Base-by-base conservation (phyloP, 345 rosid genomes). In the Euphorbia lathyris region DNA sequence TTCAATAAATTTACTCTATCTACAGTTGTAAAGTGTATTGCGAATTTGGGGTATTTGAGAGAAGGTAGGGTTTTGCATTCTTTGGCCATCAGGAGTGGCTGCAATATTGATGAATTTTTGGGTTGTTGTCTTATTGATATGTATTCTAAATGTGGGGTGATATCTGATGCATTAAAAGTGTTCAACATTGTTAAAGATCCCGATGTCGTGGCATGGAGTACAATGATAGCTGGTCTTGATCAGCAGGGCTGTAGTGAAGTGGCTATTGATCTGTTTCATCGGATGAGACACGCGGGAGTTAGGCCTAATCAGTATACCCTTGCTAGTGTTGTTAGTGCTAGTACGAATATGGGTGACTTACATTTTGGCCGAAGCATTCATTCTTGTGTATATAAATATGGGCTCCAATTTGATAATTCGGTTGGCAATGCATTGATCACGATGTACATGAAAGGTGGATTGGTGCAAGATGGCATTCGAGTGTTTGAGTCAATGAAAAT, bases 71-170 rank as follows among this genome's bases (percentile, higher is more conserved):
- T 71, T 30, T 76, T 79, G 64, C 90, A 83, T 77, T 81, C 82
- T 63, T 14, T 80, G 63, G 76, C 74, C 9, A 75, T 80, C 50
- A 84, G 70, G 55, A 71, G 70, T 55, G 84, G 83, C 45, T 67
- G 62, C 53, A 83, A 73, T 60, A 53, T 72, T 68, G 84, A 80
- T 78, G 75, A 77, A 63, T 66, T 78, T 76, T 61, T 80, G 12
- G 71, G 83, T 63, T 86, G 85, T 50, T 52, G 68, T 47, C 82
- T 86, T 69, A 69, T 82, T 80, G 79, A 80, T 73, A 75, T 82
- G 79, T 84, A 84, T 69, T 84, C 85, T 40, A 86, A 82, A 72
- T 86, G 81, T 43, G 83, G 84, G 56, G 55, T 63, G 63, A 62
- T 56, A 13, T 63, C 61, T 52, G 82, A 82, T 53, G 86, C 86